phyloP scores from a whole-genome alignment of 106 monocot species.

The Dactylorhiza incarnata region DNA sequence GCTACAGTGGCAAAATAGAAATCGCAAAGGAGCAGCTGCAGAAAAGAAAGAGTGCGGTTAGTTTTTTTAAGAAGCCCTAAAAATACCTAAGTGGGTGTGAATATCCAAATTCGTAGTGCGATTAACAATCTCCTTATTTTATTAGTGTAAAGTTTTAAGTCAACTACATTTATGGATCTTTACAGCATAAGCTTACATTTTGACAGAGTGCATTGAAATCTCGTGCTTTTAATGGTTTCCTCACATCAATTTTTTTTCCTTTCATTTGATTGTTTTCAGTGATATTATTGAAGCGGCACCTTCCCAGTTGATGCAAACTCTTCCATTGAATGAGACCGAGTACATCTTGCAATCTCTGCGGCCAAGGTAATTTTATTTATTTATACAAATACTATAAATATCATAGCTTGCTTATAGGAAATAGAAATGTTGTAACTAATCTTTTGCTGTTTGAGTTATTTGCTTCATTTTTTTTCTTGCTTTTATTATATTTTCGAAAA shows the following conservation, averaged over 20 bases:
- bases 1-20: too few species aligned
- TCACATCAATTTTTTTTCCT: neutral
- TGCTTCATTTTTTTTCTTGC: neutral
- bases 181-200: neutral
- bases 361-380: constrained; percentile 31
- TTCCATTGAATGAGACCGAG: constrained; percentile 48
- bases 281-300: constrained; percentile 8
- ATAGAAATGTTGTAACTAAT: neutral
- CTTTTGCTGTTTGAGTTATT: neutral
- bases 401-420: neutral
- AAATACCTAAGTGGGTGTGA: too few species aligned
- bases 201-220: neutral
- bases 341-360: constrained; percentile 48
- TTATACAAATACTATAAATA: neutral
- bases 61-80: too few species aligned
- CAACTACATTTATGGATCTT: neutral
- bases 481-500: neutral
- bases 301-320: constrained; percentile 29
- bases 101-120: neutral
- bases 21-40: too few species aligned
- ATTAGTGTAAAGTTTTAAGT: neutral
- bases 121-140: neutral
- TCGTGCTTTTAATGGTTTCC: neutral
- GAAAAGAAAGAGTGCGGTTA: too few species aligned
- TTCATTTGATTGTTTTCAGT: constrained; percentile 15